Evolutionary conservation across 495 filamentous ascomycete species (phyloP), one percentile per base, ranked within the genome.

Genomic region (Podospora conica): DNA sequence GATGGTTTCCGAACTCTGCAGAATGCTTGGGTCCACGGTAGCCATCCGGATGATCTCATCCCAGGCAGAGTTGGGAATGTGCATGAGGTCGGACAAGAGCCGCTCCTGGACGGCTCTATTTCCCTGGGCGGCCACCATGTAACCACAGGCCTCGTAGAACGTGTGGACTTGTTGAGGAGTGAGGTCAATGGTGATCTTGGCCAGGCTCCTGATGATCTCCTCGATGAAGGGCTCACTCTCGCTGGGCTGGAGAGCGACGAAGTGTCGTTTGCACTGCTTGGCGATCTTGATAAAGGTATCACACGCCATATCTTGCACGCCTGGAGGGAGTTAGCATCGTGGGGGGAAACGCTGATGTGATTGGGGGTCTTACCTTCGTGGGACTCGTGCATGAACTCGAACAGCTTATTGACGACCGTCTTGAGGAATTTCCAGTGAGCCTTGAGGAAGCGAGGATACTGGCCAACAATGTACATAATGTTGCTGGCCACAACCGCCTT

Each of bases 201-300:
- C 86, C 81, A 99, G 90, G 64, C 89, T 96, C 31, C 94, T 84
- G 58, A 99, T 94, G 67, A 99, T 99, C 76, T 99, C 95, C 71
- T 99, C 95, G 67, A 99, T 99, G 71, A 99, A 99, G 0, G 95
- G 89, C 75, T 98, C 95, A 63, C 76, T 88, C 81, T 99, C 95
- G 64, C 93, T 94, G 6, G 96, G 92, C 71, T 99, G 95, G 23
- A 96, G 79, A 0, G 93, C 94, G 58, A 99, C 95, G 73, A 99
- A 99, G 77, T 99, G 96, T 57, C 95, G 87, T 71, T 92, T 89
- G 82, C 95, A 99, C 78, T 97, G 96, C 76, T 95, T 95, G 54
- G 95, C 96, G 68, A 99, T 99, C 82, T 99, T 99, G 81, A 99
- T 99, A 75, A 99, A 99, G 0, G 95, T 99, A 80, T 99, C 95